Conservation (phyloP, 2,329 filamentous ascomycete genomes). For the Coccinonectria pachysandricola region DNA sequence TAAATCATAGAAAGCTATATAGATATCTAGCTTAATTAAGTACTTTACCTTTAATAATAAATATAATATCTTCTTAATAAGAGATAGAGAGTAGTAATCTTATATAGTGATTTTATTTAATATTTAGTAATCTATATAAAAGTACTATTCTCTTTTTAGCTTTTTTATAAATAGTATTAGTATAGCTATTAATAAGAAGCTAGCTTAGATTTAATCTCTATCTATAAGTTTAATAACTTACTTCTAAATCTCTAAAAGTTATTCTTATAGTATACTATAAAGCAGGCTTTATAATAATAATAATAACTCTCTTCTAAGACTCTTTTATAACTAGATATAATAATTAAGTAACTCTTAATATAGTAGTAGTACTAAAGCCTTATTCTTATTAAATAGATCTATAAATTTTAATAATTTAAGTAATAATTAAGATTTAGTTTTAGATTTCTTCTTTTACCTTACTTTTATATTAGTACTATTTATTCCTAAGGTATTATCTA, state of each 20-base stretch:
- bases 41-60: background rate
- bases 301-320: background rate
- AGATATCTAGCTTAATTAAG: background rate
- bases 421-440: background rate
- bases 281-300: background rate
- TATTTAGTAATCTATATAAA: background rate
- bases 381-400: background rate
- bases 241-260: background rate
- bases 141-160: no score
- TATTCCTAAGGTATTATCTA: constrained; percentile 1
- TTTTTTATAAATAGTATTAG: background rate
- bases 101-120: background rate
- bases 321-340: background rate
- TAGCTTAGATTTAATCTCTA: background rate
- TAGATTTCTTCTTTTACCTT: background rate
- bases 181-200: background rate
- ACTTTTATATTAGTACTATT: constrained; percentile 1
- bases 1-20: background rate
- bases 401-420: background rate
- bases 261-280: background rate
- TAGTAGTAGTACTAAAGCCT: background rate
- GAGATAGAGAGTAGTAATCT: background rate
- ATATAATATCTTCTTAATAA: background rate
- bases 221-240: background rate
- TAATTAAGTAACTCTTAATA: background rate